phyloP scores from a whole-genome alignment of 2,329 filamentous ascomycete species.

The Fusarium subglutinans region DNA sequence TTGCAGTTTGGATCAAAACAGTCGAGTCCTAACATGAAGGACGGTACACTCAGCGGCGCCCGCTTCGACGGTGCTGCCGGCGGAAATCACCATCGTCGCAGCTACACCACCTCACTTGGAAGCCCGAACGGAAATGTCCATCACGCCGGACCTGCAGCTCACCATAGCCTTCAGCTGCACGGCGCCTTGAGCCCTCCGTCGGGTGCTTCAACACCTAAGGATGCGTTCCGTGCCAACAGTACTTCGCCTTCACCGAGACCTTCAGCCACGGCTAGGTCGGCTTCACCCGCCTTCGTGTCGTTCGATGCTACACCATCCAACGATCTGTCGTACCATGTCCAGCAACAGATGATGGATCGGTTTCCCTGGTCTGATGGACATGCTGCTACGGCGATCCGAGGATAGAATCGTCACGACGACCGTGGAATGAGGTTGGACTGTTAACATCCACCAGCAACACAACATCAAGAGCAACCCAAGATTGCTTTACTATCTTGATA shows the following conservation, averaged over 20 bases:
- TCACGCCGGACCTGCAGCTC: constrained; percentile 52
- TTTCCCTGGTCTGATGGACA: constrained; percentile 62
- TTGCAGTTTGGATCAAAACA: constrained; percentile 70
- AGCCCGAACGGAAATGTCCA: constrained; percentile 22
- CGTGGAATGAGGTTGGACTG: constrained; percentile 19
- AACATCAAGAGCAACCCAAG: constrained; percentile 14
- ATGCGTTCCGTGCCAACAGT: constrained; percentile 41
- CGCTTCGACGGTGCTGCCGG: constrained; percentile 47
- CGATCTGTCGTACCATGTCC: constrained; percentile 51
- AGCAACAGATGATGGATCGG: constrained; percentile 54
- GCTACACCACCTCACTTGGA: constrained; percentile 18
- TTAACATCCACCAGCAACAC: constrained; percentile 15
- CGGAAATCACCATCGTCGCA: constrained; percentile 10
- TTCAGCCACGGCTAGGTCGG: constrained; percentile 52
- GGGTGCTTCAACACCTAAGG: constrained; percentile 37
- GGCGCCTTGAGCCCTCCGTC: constrained; percentile 31
- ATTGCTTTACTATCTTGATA: constrained; percentile 29
- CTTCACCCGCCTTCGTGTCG: constrained; percentile 57
- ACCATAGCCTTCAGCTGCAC: constrained; percentile 52
- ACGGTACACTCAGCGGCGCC: constrained; percentile 56
- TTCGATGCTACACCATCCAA: constrained; percentile 58
- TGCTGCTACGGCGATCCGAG: constrained; percentile 59
- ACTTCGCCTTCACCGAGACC: constrained; percentile 46
- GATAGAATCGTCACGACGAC: constrained; percentile 44
- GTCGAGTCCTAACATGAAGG: constrained; percentile 59